A percentile compares a stretch with the other conserved stretches of the same genome.
Evolutionary conservation across 1,284 basidiomycete species (phyloP).

Genomic region (Singerocomus rubriflavus): DNA sequence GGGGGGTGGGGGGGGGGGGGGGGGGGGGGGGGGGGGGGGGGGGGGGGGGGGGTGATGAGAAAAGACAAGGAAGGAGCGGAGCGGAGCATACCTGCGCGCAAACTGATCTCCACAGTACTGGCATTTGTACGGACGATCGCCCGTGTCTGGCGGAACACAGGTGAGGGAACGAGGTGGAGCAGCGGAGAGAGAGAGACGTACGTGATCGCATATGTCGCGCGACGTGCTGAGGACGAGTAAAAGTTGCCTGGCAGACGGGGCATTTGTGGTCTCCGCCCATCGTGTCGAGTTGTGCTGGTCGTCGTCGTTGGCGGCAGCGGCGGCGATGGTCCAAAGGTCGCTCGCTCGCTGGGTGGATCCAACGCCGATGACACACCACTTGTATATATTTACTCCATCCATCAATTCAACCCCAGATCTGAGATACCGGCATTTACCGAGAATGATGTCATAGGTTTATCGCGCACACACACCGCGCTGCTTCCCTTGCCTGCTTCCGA

Average conservation of each 20-base stretch:
- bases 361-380: conserved; percentile 35
- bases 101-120: conserved; percentile 88
- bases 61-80: too few relatives aligned
- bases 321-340: conserved; percentile 8
- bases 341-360: conserved; percentile 23
- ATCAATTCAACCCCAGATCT: conserved; percentile 33
- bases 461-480: background rate
- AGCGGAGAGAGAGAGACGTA: conserved; percentile 45
- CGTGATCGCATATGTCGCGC: conserved; percentile 87
- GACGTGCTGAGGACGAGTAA: conserved; percentile 88
- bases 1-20: too few relatives aligned
- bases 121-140: conserved; percentile 88
- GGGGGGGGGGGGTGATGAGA: too few relatives aligned
- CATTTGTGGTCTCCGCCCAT: conserved; percentile 74
- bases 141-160: conserved; percentile 68
- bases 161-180: conserved; percentile 14
- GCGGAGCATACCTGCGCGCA: conserved; percentile 66
- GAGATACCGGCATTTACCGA: conserved; percentile 30
- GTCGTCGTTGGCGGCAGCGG: conserved; percentile 14
- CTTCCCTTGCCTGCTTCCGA: too few relatives aligned
- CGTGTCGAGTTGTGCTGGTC: conserved; percentile 18
- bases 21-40: too few relatives aligned
- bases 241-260: conserved; percentile 82
- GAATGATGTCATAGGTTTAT: conserved; percentile 32
- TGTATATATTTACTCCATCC: conserved; percentile 38